phyloP scores from a whole-genome alignment of 2,329 filamentous ascomycete genomes.

The Elsinoe batatas region DNA sequence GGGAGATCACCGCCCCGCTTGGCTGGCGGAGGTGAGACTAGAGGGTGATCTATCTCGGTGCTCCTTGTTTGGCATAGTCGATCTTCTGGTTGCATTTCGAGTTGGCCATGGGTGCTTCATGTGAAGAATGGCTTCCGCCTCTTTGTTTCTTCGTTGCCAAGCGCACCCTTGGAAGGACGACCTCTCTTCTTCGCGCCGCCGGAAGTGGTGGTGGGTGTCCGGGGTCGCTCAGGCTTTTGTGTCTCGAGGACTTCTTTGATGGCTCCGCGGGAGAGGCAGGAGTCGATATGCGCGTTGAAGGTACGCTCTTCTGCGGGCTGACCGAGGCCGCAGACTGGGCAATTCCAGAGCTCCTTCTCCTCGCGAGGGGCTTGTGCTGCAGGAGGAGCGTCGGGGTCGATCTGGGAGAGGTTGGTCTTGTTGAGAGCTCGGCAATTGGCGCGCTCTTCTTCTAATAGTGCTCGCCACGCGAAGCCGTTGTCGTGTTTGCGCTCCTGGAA shows the following conservation, averaged over 20 bases:
- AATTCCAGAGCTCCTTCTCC: conserved; percentile 56
- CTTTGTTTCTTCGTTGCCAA: neutral
- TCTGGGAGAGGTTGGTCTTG: conserved; percentile 16
- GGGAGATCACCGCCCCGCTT: neutral
- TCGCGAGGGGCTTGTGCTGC: conserved; percentile 23
- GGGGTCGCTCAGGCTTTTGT: conserved; percentile 16
- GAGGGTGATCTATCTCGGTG: neutral
- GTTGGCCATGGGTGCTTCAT: neutral
- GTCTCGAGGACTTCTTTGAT: conserved; percentile 73
- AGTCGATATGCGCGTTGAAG: conserved; percentile 90
- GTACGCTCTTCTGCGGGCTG: conserved; percentile 63
- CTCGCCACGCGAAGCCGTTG: conserved; percentile 26
- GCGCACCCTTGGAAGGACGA: conserved; percentile 11
- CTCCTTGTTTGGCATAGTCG: neutral
- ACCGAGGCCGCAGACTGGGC: conserved; percentile 73
- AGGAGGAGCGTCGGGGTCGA: conserved; percentile 15
- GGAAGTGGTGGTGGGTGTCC: conserved; percentile 13
- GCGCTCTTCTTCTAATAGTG: conserved; percentile 23
- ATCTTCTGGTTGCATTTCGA: neutral
- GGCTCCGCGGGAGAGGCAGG: conserved; percentile 74
- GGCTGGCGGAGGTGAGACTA: neutral
- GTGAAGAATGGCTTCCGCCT: conserved; percentile 5
- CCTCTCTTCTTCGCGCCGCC: conserved; percentile 21
- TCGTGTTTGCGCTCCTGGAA: conserved; percentile 21
- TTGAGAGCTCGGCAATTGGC: conserved; percentile 16